Conservation (phyloP, 805 yeast genomes). For the Wickerhamiella azymoides region DNA sequence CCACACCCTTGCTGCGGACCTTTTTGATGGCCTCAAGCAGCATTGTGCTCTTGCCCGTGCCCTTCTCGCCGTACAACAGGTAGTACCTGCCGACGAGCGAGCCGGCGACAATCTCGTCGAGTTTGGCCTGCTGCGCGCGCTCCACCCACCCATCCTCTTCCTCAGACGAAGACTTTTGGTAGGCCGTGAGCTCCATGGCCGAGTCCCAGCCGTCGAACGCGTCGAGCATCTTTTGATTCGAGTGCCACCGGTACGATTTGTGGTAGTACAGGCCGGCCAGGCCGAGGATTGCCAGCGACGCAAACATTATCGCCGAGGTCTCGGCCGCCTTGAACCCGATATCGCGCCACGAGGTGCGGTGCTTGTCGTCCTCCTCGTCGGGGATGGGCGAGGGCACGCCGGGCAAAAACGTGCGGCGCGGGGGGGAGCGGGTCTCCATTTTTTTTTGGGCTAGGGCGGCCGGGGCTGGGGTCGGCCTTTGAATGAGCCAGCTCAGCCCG, state of each 20-base stretch:
- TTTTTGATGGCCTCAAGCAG: conserved; percentile 56
- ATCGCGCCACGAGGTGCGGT: conserved; percentile 7
- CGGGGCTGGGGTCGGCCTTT: too few species aligned
- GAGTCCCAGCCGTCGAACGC: conserved; percentile 61
- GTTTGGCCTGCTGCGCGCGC: conserved; percentile 48
- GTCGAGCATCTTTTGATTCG: conserved; percentile 44
- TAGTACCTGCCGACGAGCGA: conserved; percentile 53
- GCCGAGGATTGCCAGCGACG: conserved; percentile 54
- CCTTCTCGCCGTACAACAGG: conserved; percentile 68
- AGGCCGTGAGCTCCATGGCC: conserved; percentile 45
- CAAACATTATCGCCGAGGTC: conserved; percentile 57
- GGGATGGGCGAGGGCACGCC: conserved; percentile 1
- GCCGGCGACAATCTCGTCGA: conserved; percentile 57
- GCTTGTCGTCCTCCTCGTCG: background rate
- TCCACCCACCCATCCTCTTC: conserved; percentile 43
- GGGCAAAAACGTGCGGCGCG: conserved; percentile 2
- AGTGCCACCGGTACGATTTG: conserved; percentile 42
- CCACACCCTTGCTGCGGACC: conserved; percentile 47
- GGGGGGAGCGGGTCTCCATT: background rate
- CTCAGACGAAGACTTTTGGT: conserved; percentile 21
- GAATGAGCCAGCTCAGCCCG: too few species aligned
- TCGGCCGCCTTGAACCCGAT: conserved; percentile 27
- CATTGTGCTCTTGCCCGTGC: conserved; percentile 73
- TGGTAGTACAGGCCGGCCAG: conserved; percentile 64
- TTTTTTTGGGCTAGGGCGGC: too few species aligned